phyloP scores from a whole-genome alignment of 495 filamentous ascomycete genomes.

The Xylaria grammica region DNA sequence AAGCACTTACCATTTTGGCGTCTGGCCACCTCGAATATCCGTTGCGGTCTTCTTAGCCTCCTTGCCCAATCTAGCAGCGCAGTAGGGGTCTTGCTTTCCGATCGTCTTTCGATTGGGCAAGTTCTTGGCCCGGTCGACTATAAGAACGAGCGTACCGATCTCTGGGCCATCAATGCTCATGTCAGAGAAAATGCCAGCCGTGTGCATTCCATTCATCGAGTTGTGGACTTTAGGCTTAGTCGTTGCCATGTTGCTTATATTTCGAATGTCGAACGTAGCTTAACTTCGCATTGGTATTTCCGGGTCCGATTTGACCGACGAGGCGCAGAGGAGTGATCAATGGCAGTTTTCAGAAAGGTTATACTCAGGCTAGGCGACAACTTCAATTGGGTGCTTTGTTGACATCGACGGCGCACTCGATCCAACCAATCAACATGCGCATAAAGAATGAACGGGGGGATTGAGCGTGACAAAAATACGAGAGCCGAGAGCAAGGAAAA shows the following conservation, averaged over 20 bases:
- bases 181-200: conserved; percentile 94
- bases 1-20: conserved; percentile 82
- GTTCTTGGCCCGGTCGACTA: conserved; percentile 94
- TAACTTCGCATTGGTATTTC: conserved; percentile 7
- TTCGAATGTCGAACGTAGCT: neutral
- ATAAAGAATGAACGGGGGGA: neutral
- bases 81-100: conserved; percentile 98
- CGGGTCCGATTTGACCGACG: neutral
- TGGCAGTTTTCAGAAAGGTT: neutral
- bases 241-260: conserved; percentile 45
- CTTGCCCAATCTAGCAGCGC: conserved; percentile 90
- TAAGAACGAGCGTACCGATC: conserved; percentile 89
- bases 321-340: neutral
- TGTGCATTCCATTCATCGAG: conserved; percentile 63
- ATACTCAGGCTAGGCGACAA: neutral
- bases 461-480: neutral
- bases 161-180: conserved; percentile 93
- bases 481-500: neutral
- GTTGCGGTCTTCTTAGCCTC: conserved; percentile 98
- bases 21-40: conserved; percentile 93
- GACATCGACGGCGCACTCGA: neutral
- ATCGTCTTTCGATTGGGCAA: conserved; percentile 94
- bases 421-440: neutral
- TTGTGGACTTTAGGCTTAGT: conserved; percentile 48
- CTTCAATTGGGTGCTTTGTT: conserved; percentile 8